These are phyloP conservation scores for Flaveria robusta DNA, from an alignment of 129 eudicot species.

Conservation along the genomic window DNA sequence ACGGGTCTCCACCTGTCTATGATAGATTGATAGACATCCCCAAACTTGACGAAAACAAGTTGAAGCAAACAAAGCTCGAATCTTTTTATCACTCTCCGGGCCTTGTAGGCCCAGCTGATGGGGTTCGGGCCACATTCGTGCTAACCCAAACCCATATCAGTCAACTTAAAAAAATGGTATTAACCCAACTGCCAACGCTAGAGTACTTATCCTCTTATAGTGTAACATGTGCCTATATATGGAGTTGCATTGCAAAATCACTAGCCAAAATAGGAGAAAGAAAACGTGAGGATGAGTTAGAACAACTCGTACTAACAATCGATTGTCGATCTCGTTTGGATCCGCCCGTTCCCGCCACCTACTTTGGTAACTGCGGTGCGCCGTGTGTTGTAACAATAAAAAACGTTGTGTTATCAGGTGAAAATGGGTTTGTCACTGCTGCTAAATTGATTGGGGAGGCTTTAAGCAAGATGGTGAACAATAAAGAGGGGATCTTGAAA, in stretches of 20 bases:
- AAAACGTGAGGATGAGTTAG: constrained; percentile 38
- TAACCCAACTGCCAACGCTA: constrained; percentile 13
- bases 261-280: constrained; percentile 9
- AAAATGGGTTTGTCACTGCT: constrained; percentile 35
- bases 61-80: constrained; percentile 20
- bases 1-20: constrained; percentile 27
- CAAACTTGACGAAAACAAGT: constrained; percentile 28
- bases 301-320: constrained; percentile 34
- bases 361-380: constrained; percentile 47
- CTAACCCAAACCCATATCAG: constrained; percentile 33
- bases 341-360: constrained; percentile 47
- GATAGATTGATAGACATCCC: constrained; percentile 46
- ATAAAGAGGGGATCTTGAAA: constrained; percentile 19
- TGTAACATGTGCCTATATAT: constrained; percentile 36
- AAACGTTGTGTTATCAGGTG: constrained; percentile 14
- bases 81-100: constrained; percentile 27
- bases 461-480: constrained; percentile 17
- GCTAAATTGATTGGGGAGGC: constrained; percentile 29
- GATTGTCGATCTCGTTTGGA: constrained; percentile 54
- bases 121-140: constrained; percentile 48
- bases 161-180: constrained; percentile 29
- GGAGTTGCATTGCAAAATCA: constrained; percentile 47
- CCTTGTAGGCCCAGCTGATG: constrained; percentile 32
- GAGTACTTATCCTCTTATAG: constrained; percentile 47
- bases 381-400: constrained; percentile 7